Evolutionary conservation across 1,284 basidiomycete species (phyloP).

Genomic region (Ustilago vetiveriae): DNA sequence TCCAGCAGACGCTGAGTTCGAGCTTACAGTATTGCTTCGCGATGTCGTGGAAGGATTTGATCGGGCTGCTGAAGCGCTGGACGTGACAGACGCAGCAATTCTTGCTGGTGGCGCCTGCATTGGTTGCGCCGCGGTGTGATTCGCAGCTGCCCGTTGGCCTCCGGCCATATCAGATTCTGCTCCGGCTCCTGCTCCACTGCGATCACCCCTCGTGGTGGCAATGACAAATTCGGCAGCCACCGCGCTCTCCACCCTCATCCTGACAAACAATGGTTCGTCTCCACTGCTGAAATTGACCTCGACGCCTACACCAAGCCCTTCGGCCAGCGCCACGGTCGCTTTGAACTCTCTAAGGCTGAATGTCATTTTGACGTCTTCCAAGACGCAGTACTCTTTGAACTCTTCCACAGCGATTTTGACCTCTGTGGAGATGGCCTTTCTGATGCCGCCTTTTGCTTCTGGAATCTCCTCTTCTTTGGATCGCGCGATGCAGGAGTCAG

Average conservation of each 20-base stretch:
- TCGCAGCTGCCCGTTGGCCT: not conserved
- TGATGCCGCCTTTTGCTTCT: slow-evolving; percentile 3
- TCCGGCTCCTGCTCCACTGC: not conserved
- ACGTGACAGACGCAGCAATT: slow-evolving; percentile 1
- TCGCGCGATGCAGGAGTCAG: slow-evolving; percentile 28
- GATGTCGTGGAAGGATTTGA: not conserved
- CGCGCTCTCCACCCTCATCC: slow-evolving; percentile 20
- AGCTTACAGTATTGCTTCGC: not conserved
- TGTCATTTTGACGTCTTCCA: slow-evolving; percentile 25
- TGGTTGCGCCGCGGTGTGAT: not conserved
- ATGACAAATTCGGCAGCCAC: slow-evolving; percentile 50
- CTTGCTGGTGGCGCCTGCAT: not conserved
- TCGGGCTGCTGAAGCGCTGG: not conserved
- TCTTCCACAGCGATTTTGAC: slow-evolving; percentile 43
- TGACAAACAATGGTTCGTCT: slow-evolving; percentile 54
- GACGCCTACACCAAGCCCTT: slow-evolving; percentile 19
- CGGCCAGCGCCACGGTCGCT: slow-evolving; percentile 47
- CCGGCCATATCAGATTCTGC: not conserved
- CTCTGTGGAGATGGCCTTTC: slow-evolving; percentile 47
- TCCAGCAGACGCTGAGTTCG: no score
- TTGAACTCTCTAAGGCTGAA: slow-evolving; percentile 57
- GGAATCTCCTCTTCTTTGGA: slow-evolving; percentile 33
- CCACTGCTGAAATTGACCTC: slow-evolving; percentile 50
- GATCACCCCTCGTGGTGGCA: slow-evolving; percentile 41
- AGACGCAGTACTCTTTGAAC: slow-evolving; percentile 39